Conservation (phyloP, 2,329 filamentous ascomycete species). For the Tolypocladium guangdongense region DNA sequence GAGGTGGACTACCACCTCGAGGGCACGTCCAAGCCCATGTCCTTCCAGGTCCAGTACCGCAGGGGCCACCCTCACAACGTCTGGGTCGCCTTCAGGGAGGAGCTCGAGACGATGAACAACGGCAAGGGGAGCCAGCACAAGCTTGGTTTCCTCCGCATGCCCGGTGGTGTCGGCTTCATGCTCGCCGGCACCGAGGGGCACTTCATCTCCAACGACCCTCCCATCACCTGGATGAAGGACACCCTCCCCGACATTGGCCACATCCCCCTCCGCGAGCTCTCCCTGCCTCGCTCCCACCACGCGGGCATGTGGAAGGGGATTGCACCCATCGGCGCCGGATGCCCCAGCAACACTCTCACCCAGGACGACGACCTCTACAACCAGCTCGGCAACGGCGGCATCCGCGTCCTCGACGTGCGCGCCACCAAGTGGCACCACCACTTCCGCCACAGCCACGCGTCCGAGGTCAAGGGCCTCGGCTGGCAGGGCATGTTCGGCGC, state of each 20-base stretch:
- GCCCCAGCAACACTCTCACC: constrained; percentile 11
- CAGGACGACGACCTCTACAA: constrained; percentile 10
- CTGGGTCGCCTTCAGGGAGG: constrained; percentile 11
- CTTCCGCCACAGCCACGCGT: constrained; percentile 12
- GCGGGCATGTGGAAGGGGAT: constrained; percentile 13
- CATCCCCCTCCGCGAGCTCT: constrained; percentile 16
- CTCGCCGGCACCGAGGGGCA: constrained; percentile 19
- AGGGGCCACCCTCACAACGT: constrained; percentile 2
- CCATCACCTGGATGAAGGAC: constrained; percentile 18
- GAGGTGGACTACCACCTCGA: constrained; percentile 18
- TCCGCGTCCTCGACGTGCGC: constrained; percentile 19
- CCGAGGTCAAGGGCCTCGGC: neutral
- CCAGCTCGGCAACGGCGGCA: constrained; percentile 16
- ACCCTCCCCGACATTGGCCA: constrained; percentile 14
- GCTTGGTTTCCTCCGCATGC: constrained; percentile 6
- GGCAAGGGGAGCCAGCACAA: constrained; percentile 3
- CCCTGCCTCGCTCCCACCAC: constrained; percentile 21
- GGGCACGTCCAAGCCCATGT: constrained; percentile 14
- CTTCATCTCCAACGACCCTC: constrained; percentile 15
- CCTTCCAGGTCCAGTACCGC: constrained; percentile 15
- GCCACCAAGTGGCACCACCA: constrained; percentile 3
- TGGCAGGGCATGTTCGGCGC: constrained; percentile 16
- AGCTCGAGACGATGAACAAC: constrained; percentile 12
- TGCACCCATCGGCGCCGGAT: constrained; percentile 2
- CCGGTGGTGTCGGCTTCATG: constrained; percentile 15